Evolutionary conservation across 345 rosid genomes (phyloP).

Genomic region (Geranium rotundifolium): DNA sequence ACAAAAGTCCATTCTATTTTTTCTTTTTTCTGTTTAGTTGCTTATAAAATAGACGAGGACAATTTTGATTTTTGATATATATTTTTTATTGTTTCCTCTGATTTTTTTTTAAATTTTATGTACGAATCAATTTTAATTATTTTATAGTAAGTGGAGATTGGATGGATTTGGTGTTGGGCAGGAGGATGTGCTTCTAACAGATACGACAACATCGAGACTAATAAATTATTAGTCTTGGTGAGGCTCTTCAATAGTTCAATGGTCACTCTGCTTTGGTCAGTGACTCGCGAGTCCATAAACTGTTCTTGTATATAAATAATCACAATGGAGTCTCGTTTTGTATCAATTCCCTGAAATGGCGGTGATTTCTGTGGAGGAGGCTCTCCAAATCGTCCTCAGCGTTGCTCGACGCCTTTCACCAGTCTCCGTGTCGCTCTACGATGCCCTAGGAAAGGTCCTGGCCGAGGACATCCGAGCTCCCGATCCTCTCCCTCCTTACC

Average conservation of each 20-base stretch:
- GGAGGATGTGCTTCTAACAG: too few relatives aligned
- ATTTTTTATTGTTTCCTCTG: too few relatives aligned
- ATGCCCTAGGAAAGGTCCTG: constrained; percentile 69
- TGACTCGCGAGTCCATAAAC: neutral
- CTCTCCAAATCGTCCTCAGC: constrained; percentile 42
- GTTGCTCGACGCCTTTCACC: constrained; percentile 55
- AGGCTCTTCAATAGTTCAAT: neutral
- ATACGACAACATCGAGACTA: too few relatives aligned
- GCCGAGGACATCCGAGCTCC: constrained; percentile 76
- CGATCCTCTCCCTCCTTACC: constrained; percentile 91
- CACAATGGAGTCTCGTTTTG: neutral
- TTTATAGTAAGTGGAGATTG: too few relatives aligned
- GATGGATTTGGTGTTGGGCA: too few relatives aligned
- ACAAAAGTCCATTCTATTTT: too few relatives aligned
- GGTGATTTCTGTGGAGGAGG: constrained; percentile 55
- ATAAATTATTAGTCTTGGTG: too few relatives aligned
- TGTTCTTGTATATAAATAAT: neutral
- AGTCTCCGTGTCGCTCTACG: constrained; percentile 37
- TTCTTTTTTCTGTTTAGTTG: too few relatives aligned
- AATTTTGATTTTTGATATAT: too few relatives aligned
- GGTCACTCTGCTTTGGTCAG: neutral
- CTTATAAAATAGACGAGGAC: too few relatives aligned
- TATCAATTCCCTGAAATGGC: constrained; percentile 3
- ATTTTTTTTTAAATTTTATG: too few relatives aligned
- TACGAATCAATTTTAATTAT: too few relatives aligned